Conservation (phyloP, 768 basidiomycete species). For the Phallus indusiatus region DNA sequence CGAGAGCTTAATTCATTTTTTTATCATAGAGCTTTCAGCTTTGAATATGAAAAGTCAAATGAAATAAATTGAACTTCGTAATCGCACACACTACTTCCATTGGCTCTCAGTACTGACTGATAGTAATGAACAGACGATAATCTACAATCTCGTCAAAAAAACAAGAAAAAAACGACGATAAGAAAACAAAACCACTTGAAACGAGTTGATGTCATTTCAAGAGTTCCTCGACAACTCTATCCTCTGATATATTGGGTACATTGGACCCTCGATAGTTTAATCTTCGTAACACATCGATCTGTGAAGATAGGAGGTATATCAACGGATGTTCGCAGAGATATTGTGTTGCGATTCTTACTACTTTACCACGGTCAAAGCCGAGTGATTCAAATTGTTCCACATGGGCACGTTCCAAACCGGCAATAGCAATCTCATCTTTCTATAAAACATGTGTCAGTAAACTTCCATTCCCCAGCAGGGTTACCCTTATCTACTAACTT, state of each 20-base stretch:
- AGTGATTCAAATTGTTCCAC: constrained; percentile 77
- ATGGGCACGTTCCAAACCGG: constrained; percentile 74
- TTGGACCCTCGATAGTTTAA: constrained; percentile 84
- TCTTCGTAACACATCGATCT: constrained; percentile 85
- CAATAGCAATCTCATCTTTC: constrained; percentile 47
- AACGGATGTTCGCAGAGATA: background rate
- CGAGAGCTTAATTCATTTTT: no score
- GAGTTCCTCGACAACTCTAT: constrained; percentile 79
- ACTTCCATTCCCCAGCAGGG: background rate
- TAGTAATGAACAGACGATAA: background rate
- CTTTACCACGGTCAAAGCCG: constrained; percentile 76
- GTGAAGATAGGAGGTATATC: background rate
- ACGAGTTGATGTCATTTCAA: constrained; percentile 39
- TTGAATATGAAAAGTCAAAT: background rate
- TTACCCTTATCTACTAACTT: background rate
- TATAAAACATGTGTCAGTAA: background rate
- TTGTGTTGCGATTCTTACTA: constrained; percentile 51
- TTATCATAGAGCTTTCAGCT: no score
- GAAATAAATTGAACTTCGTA: background rate
- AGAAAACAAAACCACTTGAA: background rate
- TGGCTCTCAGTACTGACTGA: no score
- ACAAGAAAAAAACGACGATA: background rate
- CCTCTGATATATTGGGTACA: constrained; percentile 69
- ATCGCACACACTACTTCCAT: background rate
- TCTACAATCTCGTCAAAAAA: background rate